Conservation (phyloP, 108 stramenopile species). For the Stephanodiscus triporus region DNA sequence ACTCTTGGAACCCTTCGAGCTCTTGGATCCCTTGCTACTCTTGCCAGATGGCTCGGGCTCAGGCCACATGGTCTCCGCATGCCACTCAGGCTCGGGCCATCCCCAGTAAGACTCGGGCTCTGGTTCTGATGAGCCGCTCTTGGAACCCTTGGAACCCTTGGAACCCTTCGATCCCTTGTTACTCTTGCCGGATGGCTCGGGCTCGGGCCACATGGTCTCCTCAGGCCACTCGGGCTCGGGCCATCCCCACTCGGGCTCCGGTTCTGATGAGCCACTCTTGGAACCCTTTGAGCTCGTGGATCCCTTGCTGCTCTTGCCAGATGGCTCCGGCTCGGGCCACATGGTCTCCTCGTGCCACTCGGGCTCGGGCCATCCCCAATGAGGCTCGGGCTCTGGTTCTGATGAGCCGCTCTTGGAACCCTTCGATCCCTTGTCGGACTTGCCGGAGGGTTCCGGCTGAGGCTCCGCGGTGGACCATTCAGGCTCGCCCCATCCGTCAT, state of each 20-base stretch:
- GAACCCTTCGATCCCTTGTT: constrained; percentile 3
- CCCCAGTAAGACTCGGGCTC: too few species aligned
- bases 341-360: background rate
- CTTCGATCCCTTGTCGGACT: constrained; percentile 20
- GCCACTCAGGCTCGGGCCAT: too few species aligned
- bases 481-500: constrained; percentile 15
- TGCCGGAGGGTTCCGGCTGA: constrained; percentile 8
- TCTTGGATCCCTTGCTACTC: background rate
- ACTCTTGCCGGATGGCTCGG: background rate
- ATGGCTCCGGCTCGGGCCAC: background rate
- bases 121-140: background rate
- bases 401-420: too few species aligned
- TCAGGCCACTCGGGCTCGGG: background rate
- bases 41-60: background rate
- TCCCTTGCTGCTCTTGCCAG: background rate
- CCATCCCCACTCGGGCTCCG: background rate
- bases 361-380: too few species aligned
- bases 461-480: background rate
- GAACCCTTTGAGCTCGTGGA: background rate
- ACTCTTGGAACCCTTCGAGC: background rate
- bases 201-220: background rate
- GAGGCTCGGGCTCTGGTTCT: too few species aligned
- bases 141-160: background rate
- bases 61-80: too few species aligned
- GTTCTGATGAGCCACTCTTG: too few species aligned